These are phyloP conservation scores for Lachancea mirantina DNA, from an alignment of 805 yeast species.

Conservation along the genomic window DNA sequence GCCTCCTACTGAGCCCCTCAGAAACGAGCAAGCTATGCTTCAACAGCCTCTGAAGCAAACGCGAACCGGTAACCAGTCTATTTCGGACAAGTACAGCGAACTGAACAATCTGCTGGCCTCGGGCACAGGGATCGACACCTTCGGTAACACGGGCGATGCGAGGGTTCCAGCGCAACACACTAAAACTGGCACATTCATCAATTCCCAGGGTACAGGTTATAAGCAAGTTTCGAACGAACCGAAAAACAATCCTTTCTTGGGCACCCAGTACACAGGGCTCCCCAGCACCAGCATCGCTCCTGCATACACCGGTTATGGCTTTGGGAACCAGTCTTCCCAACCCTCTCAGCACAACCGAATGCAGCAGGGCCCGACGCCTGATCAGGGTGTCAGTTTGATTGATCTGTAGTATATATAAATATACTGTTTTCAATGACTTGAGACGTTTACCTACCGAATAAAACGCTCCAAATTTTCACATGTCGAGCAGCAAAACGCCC, in stretches of 20 bases:
- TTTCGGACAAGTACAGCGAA: slow-evolving; percentile 57
- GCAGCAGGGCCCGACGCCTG: slow-evolving; percentile 13
- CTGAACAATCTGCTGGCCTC: slow-evolving; percentile 71
- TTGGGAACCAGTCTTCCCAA: slow-evolving; percentile 61
- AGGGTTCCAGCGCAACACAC: slow-evolving; percentile 94
- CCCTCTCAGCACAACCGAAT: slow-evolving; percentile 13
- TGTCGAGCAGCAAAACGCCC: slow-evolving; percentile 27
- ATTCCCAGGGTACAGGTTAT: slow-evolving; percentile 82
- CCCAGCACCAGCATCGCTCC: slow-evolving; percentile 64
- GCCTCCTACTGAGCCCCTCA: no score
- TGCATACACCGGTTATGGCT: slow-evolving; percentile 88
- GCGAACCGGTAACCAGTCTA: slow-evolving; percentile 47
- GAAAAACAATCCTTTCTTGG: slow-evolving; percentile 39
- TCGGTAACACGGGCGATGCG: slow-evolving; percentile 37
- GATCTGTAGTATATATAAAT: slow-evolving; percentile 18
- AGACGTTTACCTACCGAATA: neutral
- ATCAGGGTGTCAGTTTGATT: slow-evolving; percentile 26
- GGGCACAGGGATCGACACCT: slow-evolving; percentile 91
- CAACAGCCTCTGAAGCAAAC: slow-evolving; percentile 39
- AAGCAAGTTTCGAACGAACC: slow-evolving; percentile 41
- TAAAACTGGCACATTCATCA: slow-evolving; percentile 68
- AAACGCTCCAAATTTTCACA: slow-evolving; percentile 12
- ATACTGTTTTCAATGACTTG: neutral
- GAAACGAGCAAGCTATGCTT: no score
- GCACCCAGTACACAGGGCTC: slow-evolving; percentile 66